phyloP scores from a whole-genome alignment of 2,329 filamentous ascomycete species.

The Aspergillus piperis region DNA sequence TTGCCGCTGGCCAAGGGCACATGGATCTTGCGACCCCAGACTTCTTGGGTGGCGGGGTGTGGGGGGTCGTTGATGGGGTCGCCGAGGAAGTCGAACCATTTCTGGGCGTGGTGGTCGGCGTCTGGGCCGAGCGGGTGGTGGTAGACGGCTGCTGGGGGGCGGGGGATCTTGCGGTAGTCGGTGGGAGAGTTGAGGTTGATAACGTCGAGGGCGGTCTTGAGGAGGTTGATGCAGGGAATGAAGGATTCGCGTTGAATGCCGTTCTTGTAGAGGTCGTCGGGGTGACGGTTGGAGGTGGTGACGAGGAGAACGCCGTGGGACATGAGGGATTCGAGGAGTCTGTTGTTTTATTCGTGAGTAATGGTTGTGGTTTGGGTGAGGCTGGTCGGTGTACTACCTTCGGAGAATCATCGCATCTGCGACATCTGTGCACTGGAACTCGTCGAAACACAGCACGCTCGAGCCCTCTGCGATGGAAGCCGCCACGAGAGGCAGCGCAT shows the following conservation, averaged over 20 bases:
- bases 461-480: constrained; percentile 87
- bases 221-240: constrained; percentile 88
- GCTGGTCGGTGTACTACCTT: constrained; percentile 47
- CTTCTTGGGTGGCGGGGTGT: constrained; percentile 74
- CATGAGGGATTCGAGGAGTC: constrained; percentile 87
- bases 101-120: constrained; percentile 78
- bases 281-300: constrained; percentile 95
- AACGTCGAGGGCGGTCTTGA: constrained; percentile 80
- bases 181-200: constrained; percentile 94
- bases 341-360: not conserved
- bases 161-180: constrained; percentile 95
- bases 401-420: constrained; percentile 98
- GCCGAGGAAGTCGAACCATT: constrained; percentile 94
- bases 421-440: constrained; percentile 98
- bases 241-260: constrained; percentile 96
- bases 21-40: constrained; percentile 89
- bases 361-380: constrained; percentile 17
- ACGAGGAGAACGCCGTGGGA: constrained; percentile 94
- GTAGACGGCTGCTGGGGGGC: constrained; percentile 90
- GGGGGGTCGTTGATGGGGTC: constrained; percentile 75
- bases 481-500: constrained; percentile 87
- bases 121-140: constrained; percentile 81
- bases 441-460: constrained; percentile 93
- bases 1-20: constrained; percentile 86
- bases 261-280: constrained; percentile 95